Evolutionary conservation across 345 rosid species (phyloP).

Genomic region (Iberis pinnata): DNA sequence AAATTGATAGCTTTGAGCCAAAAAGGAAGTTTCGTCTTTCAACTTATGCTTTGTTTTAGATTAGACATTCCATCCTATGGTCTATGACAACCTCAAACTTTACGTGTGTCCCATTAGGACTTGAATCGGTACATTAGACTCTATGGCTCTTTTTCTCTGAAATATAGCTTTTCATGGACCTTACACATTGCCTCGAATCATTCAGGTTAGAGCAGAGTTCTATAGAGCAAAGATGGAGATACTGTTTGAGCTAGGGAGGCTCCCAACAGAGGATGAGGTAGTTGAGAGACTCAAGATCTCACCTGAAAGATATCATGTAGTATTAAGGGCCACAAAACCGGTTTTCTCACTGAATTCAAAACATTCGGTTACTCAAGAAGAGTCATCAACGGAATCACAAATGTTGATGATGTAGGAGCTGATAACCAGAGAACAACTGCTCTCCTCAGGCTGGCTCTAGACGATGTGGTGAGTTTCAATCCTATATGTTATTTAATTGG

Average conservation of each 20-base stretch:
- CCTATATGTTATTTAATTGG: neutral
- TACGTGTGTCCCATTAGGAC: conserved; percentile 79
- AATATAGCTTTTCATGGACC: neutral
- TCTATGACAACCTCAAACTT: conserved; percentile 87
- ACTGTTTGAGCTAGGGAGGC: conserved; percentile 51
- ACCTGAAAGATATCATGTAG: conserved; percentile 77
- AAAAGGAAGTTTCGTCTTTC: conserved; percentile 70
- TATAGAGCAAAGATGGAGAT: conserved; percentile 64
- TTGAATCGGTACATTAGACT: conserved; percentile 56
- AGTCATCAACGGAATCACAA: conserved; percentile 63
- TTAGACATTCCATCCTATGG: conserved; percentile 79
- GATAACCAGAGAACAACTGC: conserved; percentile 64
- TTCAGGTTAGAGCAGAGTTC: conserved; percentile 75
- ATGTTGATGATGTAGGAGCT: conserved; percentile 59
- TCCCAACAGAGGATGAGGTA: conserved; percentile 70
- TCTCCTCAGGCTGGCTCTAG: conserved; percentile 95
- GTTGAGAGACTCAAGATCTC: conserved; percentile 55
- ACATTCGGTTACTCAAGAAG: conserved; percentile 75
- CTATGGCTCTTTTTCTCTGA: conserved; percentile 8
- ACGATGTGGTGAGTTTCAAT: conserved; percentile 64
- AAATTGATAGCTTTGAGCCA: conserved; percentile 91
- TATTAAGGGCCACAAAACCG: conserved; percentile 64
- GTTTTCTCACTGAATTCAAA: conserved; percentile 67
- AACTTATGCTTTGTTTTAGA: conserved; percentile 86
- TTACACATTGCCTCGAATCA: conserved; percentile 2